Conservation (phyloP, 2,329 filamentous ascomycete species). For the Tothia fuscella region DNA sequence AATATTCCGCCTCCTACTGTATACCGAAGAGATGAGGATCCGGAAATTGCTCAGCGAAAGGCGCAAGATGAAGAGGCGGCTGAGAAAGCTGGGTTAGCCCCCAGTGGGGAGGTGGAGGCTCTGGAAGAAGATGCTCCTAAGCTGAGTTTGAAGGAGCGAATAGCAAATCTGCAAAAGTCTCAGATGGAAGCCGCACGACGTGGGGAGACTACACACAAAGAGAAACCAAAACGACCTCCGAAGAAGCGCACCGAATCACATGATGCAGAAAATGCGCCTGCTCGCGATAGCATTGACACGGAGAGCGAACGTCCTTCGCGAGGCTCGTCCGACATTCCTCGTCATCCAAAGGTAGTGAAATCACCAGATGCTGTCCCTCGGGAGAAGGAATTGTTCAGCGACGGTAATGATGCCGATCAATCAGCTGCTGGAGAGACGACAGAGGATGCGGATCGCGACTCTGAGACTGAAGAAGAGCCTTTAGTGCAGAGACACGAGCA, state of each 20-base stretch:
- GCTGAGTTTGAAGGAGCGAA: conserved; percentile 86
- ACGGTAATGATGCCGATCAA: conserved; percentile 54
- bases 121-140: conserved; percentile 74
- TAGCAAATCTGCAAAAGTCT: conserved; percentile 86
- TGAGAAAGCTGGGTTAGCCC: conserved; percentile 53
- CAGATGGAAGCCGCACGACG: conserved; percentile 80
- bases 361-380: conserved; percentile 28
- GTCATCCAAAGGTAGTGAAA: conserved; percentile 27
- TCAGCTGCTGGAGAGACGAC: conserved; percentile 50
- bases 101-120: conserved; percentile 39
- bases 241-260: conserved; percentile 50
- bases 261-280: conserved; percentile 19
- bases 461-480: conserved; percentile 51
- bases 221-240: conserved; percentile 59
- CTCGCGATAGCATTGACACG: conserved; percentile 24
- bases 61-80: conserved; percentile 54
- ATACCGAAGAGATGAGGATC: conserved; percentile 81
- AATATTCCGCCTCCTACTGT: conserved; percentile 54
- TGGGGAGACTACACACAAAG: conserved; percentile 64
- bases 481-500: conserved; percentile 15
- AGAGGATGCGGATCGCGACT: conserved; percentile 49
- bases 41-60: conserved; percentile 49
- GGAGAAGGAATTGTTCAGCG: conserved; percentile 44
- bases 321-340: conserved; percentile 25
- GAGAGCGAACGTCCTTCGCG: conserved; percentile 26